Base-by-base conservation (phyloP, 345 rosid species). In the Brassica nigra region DNA sequence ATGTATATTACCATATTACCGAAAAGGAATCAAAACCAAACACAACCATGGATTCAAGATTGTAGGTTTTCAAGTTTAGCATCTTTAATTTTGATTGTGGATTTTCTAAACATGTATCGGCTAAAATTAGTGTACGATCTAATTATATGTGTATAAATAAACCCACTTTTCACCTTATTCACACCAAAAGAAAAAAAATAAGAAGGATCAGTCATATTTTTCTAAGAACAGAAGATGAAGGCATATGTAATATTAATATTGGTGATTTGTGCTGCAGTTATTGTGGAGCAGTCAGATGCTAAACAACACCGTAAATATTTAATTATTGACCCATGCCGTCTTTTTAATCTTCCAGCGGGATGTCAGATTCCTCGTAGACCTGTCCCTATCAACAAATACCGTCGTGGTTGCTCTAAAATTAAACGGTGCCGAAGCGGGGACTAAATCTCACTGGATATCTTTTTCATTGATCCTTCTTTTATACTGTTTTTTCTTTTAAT, bases 251-350 rank as follows among this genome's bases (percentile, higher is more conserved):
- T 77, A 33, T 62, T 77, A 6, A n/a, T 77, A 37, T 49, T 77
- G 80, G 70, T 62, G n/a, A 34, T 77, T 70, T 47, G 27, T 49
- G 20, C 9, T 2, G 64, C 64, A 47, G 8, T 37, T 64, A 49
- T 77, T 33, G 29, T 49, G 11, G 20, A 33, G 3, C 75, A 70
- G 33, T 62, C 80, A 62, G 75, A 77, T n/a, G 74, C 62, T 57
- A 0, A 0, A 0, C 0, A 9, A 7, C 47, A 5, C 12, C 65
- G 27, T 0, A 76, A 67, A 30, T 39, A n/a, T 58, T 0, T 76
- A 37, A 28, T 1, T 9, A 0, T 30, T 4, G 5, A 1, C 16
- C 16, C 12, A 7, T 77, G 80, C 30, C 6, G 1, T 9, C 18
- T 49, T 31, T 36, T 62, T 28, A 44, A 69, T 61, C 80, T 68